Base-by-base conservation (phyloP, 2,329 filamentous ascomycete species). In the Cyphellophora attinorum region DNA sequence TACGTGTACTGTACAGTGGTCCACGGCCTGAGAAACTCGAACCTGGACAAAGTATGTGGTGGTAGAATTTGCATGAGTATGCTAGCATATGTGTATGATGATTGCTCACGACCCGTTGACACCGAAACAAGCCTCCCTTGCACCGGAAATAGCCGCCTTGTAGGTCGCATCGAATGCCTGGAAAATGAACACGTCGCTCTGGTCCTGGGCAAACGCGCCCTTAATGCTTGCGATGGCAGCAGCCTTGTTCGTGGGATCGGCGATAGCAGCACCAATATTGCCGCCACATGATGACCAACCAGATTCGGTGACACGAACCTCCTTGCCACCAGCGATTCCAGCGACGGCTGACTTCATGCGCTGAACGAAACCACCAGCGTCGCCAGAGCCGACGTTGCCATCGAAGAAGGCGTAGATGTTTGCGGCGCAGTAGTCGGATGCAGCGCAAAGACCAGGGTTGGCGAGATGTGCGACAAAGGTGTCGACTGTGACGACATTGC, bases 351-450 rank as follows among this genome's bases (percentile, higher is more conserved):
- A 51, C 5, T 64, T 69, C 43, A 79, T 75, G 16, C 64, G 61
- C 23, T 65, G 56, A 25, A 86, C 72, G 57, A 85, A 93, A 1
- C 55, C 47, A 3, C 85, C 85, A 2, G 85, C 76, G 19, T 73
- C 58, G 1, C 62, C 57, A 1, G 84, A 72, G 2, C 58, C 56
- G 16, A 72, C 71, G 30, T 71, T 73, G 3, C 66, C 59, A 48
- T 93, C 81, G 57, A 91, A 93, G 70, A 86, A 93, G 10, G 85
- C 74, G 57, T 93, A 85, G 46, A 77, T 74, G 59, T 94, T 93
- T 54, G 81, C 73, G 11, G 84, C 81, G 51, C 79, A 85, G 61
- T 82, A 84, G 52, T 93, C 85, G 1, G 81, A 83, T 29, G 65
- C 68, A 16, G 76, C 57, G 60, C 85, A 93, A 31, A 94, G 68